These are phyloP conservation scores for Geotrichum bryndzae DNA, from an alignment of 1,139 yeast species.

Conservation along the genomic window DNA sequence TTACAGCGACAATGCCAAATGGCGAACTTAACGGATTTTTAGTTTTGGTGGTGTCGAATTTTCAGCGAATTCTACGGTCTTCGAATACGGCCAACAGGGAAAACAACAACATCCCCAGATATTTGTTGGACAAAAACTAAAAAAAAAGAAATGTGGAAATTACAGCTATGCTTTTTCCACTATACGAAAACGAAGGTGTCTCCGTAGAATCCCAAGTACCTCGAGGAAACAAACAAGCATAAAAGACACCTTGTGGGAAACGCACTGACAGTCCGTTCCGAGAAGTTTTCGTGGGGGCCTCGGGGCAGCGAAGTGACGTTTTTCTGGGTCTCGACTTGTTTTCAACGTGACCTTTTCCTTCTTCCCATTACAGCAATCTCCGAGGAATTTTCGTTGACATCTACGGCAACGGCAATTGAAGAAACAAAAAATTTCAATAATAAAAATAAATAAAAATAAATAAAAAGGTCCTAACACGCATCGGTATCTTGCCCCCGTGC, in stretches of 20 bases:
- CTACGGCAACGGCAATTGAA: background rate
- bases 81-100: background rate
- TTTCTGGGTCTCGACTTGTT: background rate
- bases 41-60: no score
- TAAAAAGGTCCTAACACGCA: no score
- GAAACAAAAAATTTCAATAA: background rate
- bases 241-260: no score
- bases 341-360: background rate
- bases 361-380: background rate
- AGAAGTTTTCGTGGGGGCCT: background rate
- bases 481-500: no score
- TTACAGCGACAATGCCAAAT: background rate
- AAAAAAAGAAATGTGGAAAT: background rate
- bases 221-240: no score
- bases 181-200: background rate
- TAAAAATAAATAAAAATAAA: background rate
- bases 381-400: background rate
- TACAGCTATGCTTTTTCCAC: background rate
- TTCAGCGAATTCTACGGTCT: no score
- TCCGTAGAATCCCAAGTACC: background rate
- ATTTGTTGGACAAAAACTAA: background rate
- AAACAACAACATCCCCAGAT: background rate
- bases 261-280: background rate
- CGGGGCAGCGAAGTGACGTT: background rate
- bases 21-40: background rate